Evolutionary conservation across 2,329 filamentous ascomycete genomes (phyloP), one percentile per base, ranked within the genome.

Genomic region (Scedosporium aurantiacum): DNA sequence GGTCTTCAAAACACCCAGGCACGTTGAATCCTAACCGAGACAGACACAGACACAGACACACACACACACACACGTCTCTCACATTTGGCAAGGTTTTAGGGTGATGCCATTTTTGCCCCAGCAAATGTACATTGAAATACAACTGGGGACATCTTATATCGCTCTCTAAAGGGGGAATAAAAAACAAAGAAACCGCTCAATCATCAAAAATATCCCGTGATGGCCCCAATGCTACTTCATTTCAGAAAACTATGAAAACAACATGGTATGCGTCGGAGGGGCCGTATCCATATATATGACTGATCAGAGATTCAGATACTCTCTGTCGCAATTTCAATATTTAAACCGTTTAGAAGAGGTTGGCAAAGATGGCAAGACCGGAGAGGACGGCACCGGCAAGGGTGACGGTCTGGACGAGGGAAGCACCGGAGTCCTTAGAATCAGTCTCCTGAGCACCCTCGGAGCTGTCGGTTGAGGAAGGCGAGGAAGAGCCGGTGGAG

Each of bases 331-430:
- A n/a, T 50, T 27, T 32, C 25, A 60, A 23, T 8, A 47, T 18
- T 52, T 5, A 45, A 18, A 16, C 58, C 37, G 32, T 60, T 58
- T 41, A 60, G 27, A 54, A 16, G 14, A 60, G 47, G 58, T 60
- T 60, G 47, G 47, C 58, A 3, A 60, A 63, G 50, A 65, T 57
- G 58, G 63, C 57, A 23, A 63, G n/a, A 25, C 54, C 61, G 16
- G 55, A 57, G 57, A 63, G 25, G 41, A 61, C 23, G 25, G 58
- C 62, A 45, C 43, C 61, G 37, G 52, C 60, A 28, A 60, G 18
- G 54, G 61, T 62, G 32, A 65, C 62, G 14, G 32, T 61, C 57
- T 61, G 25, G 43, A 28, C 40, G 28, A 60, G 23, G n/a, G 47
- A 14, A 25, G 60, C 37, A 40, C n/a, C 63, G 40, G 50, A 60